phyloP scores from a whole-genome alignment of 257 asterid genomes.

The Prunella vulgaris region DNA sequence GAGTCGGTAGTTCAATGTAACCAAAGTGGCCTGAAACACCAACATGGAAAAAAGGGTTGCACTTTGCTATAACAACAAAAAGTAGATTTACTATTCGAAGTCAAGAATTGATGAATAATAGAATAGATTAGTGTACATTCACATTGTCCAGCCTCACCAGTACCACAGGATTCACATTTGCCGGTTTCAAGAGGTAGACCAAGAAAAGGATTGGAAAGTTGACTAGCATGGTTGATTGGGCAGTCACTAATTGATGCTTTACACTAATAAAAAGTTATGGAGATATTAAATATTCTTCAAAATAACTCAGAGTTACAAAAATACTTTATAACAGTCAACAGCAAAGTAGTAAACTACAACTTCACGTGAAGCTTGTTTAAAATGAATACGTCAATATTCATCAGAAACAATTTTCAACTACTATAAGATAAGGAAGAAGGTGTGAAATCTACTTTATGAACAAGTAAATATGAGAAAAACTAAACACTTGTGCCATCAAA shows the following conservation, averaged over 20 bases:
- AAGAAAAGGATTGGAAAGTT: slow-evolving; percentile 87
- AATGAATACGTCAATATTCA: too few species aligned
- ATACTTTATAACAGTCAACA: background rate
- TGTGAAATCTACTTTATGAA: background rate
- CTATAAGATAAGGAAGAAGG: background rate
- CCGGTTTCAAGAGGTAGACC: slow-evolving; percentile 93
- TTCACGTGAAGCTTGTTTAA: background rate
- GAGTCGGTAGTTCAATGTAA: slow-evolving; percentile 84
- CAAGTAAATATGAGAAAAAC: background rate
- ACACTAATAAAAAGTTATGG: slow-evolving; percentile 41
- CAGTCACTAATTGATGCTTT: slow-evolving; percentile 82
- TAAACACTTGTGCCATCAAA: slow-evolving; percentile 1
- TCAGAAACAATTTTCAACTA: too few species aligned
- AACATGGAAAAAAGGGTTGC: slow-evolving; percentile 11
- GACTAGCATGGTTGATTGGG: slow-evolving; percentile 85
- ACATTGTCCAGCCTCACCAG: slow-evolving; percentile 93
- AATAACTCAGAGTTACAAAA: background rate
- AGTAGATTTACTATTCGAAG: background rate
- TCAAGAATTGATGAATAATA: slow-evolving; percentile 3
- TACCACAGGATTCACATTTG: slow-evolving; percentile 91
- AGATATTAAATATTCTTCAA: slow-evolving; percentile 12
- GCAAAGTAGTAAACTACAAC: background rate
- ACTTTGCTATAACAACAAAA: background rate
- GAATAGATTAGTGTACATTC: slow-evolving; percentile 53
- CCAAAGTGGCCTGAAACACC: slow-evolving; percentile 86